Percentiles rank a stretch among this genome's conserved stretches.
phyloP scores from a whole-genome alignment of 2,329 filamentous ascomycete species.

The Penicillium rolfsii region DNA sequence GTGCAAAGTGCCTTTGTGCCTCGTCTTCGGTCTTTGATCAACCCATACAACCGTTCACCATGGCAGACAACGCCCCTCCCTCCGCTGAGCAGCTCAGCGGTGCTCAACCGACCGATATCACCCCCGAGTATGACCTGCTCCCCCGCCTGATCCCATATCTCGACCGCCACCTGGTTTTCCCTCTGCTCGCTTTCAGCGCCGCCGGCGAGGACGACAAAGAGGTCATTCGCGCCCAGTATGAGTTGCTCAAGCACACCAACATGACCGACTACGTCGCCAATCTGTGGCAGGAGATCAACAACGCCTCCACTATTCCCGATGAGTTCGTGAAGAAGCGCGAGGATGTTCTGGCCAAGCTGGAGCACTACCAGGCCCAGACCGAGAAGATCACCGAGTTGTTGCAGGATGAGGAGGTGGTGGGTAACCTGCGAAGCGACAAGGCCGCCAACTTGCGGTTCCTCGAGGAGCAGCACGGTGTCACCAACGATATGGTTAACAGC shows the following conservation, averaged over 20 bases:
- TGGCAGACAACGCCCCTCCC: slow-evolving; percentile 56
- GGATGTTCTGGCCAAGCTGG: slow-evolving; percentile 79
- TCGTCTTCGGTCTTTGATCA: slow-evolving; percentile 28
- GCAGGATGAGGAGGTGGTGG: slow-evolving; percentile 85
- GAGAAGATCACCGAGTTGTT: slow-evolving; percentile 86
- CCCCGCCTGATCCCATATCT: slow-evolving; percentile 89
- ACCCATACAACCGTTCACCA: slow-evolving; percentile 40
- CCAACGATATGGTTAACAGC: slow-evolving; percentile 91
- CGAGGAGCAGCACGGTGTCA: slow-evolving; percentile 95
- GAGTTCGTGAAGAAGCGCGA: slow-evolving; percentile 90
- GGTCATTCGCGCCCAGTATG: slow-evolving; percentile 84
- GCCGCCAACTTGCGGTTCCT: slow-evolving; percentile 97
- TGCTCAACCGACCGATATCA: slow-evolving; percentile 58
- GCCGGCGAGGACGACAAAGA: slow-evolving; percentile 76
- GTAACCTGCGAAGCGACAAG: slow-evolving; percentile 92
- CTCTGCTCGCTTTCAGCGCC: slow-evolving; percentile 88
- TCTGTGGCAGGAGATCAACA: slow-evolving; percentile 86
- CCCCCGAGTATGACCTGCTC: slow-evolving; percentile 76
- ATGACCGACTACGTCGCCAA: slow-evolving; percentile 98
- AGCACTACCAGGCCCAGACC: slow-evolving; percentile 83
- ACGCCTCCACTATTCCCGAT: slow-evolving; percentile 73
- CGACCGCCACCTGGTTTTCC: slow-evolving; percentile 95
- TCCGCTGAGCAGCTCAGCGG: slow-evolving; percentile 56
- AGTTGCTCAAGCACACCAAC: slow-evolving; percentile 94
- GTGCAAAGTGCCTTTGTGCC: slow-evolving; percentile 26